Base-by-base conservation (phyloP, 345 rosid genomes). In the Eutrema heterophyllum region DNA sequence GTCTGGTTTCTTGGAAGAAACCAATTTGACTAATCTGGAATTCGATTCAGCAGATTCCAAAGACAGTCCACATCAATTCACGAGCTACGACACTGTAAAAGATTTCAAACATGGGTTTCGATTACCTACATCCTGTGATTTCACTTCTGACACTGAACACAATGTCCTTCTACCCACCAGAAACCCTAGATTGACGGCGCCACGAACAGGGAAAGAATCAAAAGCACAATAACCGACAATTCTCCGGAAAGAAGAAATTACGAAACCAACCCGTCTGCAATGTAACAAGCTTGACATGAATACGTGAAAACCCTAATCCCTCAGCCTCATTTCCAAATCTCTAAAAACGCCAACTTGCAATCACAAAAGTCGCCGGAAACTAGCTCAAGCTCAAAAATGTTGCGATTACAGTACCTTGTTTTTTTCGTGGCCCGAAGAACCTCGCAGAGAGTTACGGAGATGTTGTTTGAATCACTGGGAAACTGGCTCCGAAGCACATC, bases 11-110 rank as follows among this genome's bases (percentile, higher is more conserved):
- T 67, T 40, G 0, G 71, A 41, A 44, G 67, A 41, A 21, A 39
- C 41, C 12, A 78, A 55, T 9, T 73, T 51, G 15, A 73, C 48
- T 38, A 51, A 62, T 30, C 39, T 62, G 4, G 81, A 62, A 15
- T 53, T 50, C 7, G 67, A 73, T 30, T 16, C n/a, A 30, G 81
- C 81, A 29, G 70, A 43, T 12, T 78, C 71, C 2, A 64, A 60
- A 39, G 81, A 75, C 70, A 75, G 66, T 18, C 74, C 74, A 45
- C 74, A 70, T 0, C 67, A 57, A 3, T 70, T 21, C n/a, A 58
- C 67, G 4, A 70, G 65, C 36, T 70, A 70, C 10, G 74, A 70
- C 11, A 70, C 74, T 44, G 74, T 70, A 30, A 70, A 70, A 39
- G 71, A 52, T 13, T 65, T 26, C 33, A 35, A 36, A 49, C 70